These are phyloP conservation scores for Fusarium tjaetaba DNA, from an alignment of 2,329 filamentous ascomycete species.

Conservation along the genomic window DNA sequence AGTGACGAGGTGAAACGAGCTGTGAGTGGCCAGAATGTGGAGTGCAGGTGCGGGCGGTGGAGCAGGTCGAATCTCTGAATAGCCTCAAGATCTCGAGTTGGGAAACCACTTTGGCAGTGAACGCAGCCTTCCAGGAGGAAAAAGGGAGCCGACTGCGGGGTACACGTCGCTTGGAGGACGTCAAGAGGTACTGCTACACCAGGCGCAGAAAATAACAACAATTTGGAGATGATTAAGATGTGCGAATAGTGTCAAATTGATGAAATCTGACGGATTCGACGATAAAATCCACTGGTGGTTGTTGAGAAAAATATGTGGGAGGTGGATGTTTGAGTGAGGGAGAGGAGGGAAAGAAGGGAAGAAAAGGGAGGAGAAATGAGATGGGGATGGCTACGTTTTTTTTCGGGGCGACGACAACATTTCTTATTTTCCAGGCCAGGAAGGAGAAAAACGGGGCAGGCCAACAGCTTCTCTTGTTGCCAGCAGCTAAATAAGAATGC, in stretches of 20 bases:
- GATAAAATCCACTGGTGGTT: constrained; percentile 47
- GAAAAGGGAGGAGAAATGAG: constrained; percentile 43
- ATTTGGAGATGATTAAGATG: constrained; percentile 51
- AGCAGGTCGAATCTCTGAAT: constrained; percentile 49
- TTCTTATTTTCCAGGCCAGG: constrained; percentile 55
- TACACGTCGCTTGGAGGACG: constrained; percentile 31
- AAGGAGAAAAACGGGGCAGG: constrained; percentile 60
- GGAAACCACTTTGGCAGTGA: constrained; percentile 31
- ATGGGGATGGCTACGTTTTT: constrained; percentile 65
- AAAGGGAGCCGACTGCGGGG: constrained; percentile 40
- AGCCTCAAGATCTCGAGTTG: constrained; percentile 50
- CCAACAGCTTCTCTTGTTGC: constrained; percentile 35
- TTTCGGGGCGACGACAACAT: constrained; percentile 54
- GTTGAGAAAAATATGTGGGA: constrained; percentile 49
- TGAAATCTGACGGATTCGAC: constrained; percentile 50
- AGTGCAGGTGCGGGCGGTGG: constrained; percentile 36
- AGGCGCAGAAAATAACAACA: constrained; percentile 48
- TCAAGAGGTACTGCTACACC: constrained; percentile 45
- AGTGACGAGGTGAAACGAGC: constrained; percentile 34
- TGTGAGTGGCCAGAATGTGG: constrained; percentile 42
- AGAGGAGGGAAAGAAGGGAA: constrained; percentile 32
- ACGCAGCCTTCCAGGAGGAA: constrained; percentile 26
- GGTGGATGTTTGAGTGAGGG: constrained; percentile 39
- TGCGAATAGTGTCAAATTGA: constrained; percentile 52
- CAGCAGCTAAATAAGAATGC: constrained; percentile 37